Conservation (phyloP, 805 yeast species). For the Candida ficus region DNA sequence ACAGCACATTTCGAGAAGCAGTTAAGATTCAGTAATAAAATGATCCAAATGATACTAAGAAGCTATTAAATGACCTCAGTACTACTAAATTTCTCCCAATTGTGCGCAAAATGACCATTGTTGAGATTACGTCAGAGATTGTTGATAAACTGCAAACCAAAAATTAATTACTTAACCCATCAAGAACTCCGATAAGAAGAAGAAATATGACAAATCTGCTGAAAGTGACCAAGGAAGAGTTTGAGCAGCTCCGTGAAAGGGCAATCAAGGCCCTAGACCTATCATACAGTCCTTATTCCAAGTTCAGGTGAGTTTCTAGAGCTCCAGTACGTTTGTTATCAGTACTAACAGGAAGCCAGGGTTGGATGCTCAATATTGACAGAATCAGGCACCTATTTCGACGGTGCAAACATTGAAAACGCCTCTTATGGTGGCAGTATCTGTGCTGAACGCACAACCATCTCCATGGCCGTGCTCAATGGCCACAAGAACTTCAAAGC, state of each 20-base stretch:
- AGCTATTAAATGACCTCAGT: too few relatives aligned
- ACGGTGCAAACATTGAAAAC: slow-evolving; percentile 90
- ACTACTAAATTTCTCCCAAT: too few relatives aligned
- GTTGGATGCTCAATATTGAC: slow-evolving; percentile 80
- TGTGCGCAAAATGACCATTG: too few relatives aligned
- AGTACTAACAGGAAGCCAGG: slow-evolving; percentile 25
- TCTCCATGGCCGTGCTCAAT: slow-evolving; percentile 46
- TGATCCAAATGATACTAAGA: too few relatives aligned
- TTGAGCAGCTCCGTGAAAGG: slow-evolving; percentile 23
- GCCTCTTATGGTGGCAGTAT: slow-evolving; percentile 81
- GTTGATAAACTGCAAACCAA: too few relatives aligned
- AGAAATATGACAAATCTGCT: neutral
- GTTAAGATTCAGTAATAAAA: too few relatives aligned
- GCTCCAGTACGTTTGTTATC: too few relatives aligned
- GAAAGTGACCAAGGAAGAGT: slow-evolving; percentile 20
- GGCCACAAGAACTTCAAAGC: slow-evolving; percentile 46
- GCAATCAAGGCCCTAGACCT: slow-evolving; percentile 33
- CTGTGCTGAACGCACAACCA: slow-evolving; percentile 73
- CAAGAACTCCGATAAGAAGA: neutral
- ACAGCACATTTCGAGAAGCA: too few relatives aligned
- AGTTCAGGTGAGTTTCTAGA: slow-evolving; percentile 23
- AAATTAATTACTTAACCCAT: too few relatives aligned
- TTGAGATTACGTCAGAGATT: too few relatives aligned
- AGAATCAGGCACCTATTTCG: slow-evolving; percentile 38
- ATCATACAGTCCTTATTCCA: slow-evolving; percentile 45